phyloP scores from a whole-genome alignment of 2,329 filamentous ascomycete species.

The Chalara sp. region DNA sequence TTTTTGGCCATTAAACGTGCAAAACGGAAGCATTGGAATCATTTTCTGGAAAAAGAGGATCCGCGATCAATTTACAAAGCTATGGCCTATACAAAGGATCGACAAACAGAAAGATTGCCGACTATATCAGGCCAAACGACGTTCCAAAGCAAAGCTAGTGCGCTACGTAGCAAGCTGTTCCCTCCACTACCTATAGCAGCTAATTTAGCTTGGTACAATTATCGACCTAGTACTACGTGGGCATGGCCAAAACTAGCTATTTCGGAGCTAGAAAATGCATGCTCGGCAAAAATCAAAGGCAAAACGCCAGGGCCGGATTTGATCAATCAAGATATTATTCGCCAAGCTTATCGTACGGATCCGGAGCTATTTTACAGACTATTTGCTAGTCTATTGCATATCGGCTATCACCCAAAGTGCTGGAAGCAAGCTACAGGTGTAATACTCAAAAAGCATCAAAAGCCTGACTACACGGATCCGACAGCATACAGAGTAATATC shows the following conservation, averaged over 20 bases:
- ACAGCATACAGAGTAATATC: conserved; percentile 4
- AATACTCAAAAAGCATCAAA: conserved; percentile 1
- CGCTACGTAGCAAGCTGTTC: background rate
- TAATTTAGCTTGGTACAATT: background rate
- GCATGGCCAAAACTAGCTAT: background rate
- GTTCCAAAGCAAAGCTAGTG: background rate
- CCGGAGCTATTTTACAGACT: background rate
- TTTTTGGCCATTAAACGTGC: background rate
- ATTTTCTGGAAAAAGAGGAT: background rate
- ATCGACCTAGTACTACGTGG: background rate
- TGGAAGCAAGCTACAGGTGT: conserved; percentile 1
- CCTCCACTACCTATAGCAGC: background rate
- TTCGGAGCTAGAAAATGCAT: background rate
- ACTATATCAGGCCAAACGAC: background rate
- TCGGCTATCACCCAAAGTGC: background rate
- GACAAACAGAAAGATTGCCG: background rate
- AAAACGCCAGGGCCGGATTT: background rate
- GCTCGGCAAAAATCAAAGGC: background rate
- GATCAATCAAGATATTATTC: background rate
- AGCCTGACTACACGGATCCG: background rate
- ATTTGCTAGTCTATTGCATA: background rate
- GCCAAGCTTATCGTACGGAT: background rate
- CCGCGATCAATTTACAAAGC: background rate
- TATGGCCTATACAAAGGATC: background rate
- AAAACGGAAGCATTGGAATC: background rate